A percentile compares a stretch with the other conserved stretches of the same genome.
Evolutionary conservation across 805 yeast species (phyloP).

Genomic region (Candida adriatica): DNA sequence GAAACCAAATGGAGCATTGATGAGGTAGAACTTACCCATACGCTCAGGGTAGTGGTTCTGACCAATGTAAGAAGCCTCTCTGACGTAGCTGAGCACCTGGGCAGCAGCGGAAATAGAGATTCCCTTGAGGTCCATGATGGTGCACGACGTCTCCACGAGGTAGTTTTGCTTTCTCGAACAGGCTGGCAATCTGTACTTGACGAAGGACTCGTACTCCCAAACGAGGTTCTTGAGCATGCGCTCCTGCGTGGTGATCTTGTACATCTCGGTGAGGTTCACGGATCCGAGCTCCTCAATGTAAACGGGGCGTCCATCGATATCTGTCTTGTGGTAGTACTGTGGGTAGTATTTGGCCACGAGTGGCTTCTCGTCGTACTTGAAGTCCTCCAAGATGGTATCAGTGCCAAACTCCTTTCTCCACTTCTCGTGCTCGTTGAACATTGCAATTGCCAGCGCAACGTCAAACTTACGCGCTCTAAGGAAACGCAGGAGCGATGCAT

Average conservation of each 20-base stretch:
- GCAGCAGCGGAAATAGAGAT: slow-evolving; percentile 79
- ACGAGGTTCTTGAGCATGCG: slow-evolving; percentile 93
- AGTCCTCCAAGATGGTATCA: slow-evolving; percentile 78
- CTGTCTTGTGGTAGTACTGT: slow-evolving; percentile 95
- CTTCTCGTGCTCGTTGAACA: slow-evolving; percentile 82
- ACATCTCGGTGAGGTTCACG: slow-evolving; percentile 85
- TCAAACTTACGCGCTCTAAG: slow-evolving; percentile 95
- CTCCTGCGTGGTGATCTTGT: slow-evolving; percentile 89
- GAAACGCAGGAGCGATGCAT: slow-evolving; percentile 77
- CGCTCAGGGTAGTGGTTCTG: slow-evolving; percentile 98
- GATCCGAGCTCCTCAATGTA: slow-evolving; percentile 91
- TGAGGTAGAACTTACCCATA: slow-evolving; percentile 95
- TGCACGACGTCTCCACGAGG: slow-evolving; percentile 92
- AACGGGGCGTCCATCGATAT: slow-evolving; percentile 94
- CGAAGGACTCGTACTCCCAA: slow-evolving; percentile 95
- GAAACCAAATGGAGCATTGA: slow-evolving; percentile 97
- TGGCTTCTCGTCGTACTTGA: slow-evolving; percentile 90
- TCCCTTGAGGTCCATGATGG: slow-evolving; percentile 92
- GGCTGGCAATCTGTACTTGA: slow-evolving; percentile 81
- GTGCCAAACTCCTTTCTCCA: slow-evolving; percentile 90
- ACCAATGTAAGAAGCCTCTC: slow-evolving; percentile 90
- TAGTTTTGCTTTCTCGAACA: slow-evolving; percentile 76
- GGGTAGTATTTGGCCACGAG: slow-evolving; percentile 87
- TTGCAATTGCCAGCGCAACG: slow-evolving; percentile 63
- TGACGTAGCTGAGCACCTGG: slow-evolving; percentile 80